phyloP scores from a whole-genome alignment of 306 rosid genomes.

The Cercis canadensis region DNA sequence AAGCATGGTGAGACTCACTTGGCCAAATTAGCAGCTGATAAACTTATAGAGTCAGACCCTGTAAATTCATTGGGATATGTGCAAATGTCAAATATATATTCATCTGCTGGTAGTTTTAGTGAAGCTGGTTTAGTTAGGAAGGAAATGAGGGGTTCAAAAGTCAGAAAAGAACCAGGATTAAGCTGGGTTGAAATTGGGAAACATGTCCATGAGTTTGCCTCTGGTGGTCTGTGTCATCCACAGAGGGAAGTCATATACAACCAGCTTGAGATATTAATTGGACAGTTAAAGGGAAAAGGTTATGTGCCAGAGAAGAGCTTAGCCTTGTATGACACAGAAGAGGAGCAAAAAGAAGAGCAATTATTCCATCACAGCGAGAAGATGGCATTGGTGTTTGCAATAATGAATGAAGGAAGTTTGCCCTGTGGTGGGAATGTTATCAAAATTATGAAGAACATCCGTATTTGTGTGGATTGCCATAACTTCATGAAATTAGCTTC shows the following conservation, averaged over 20 bases:
- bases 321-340: slow-evolving; percentile 70
- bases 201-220: slow-evolving; percentile 79
- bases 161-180: slow-evolving; percentile 87
- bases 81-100: slow-evolving; percentile 84
- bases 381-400: slow-evolving; percentile 77
- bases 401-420: slow-evolving; percentile 62
- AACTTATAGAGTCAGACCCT: slow-evolving; percentile 70
- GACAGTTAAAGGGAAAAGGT: slow-evolving; percentile 74
- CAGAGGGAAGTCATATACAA: slow-evolving; percentile 51
- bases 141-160: slow-evolving; percentile 74
- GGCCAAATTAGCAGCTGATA: slow-evolving; percentile 80
- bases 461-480: slow-evolving; percentile 91
- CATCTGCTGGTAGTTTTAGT: slow-evolving; percentile 59
- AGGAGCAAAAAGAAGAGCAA: slow-evolving; percentile 85
- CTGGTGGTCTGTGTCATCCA: slow-evolving; percentile 74
- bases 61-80: slow-evolving; percentile 70
- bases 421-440: slow-evolving; percentile 43
- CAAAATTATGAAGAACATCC: slow-evolving; percentile 86
- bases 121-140: slow-evolving; percentile 71
- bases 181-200: slow-evolving; percentile 86
- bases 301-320: slow-evolving; percentile 75
- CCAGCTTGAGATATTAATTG: slow-evolving; percentile 63
- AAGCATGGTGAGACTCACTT: slow-evolving; percentile 70
- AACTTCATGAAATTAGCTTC: slow-evolving; percentile 89
- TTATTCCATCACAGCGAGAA: slow-evolving; percentile 85